phyloP scores from a whole-genome alignment of 495 filamentous ascomycete genomes.

The Podospora bellae-mahoneyi region DNA sequence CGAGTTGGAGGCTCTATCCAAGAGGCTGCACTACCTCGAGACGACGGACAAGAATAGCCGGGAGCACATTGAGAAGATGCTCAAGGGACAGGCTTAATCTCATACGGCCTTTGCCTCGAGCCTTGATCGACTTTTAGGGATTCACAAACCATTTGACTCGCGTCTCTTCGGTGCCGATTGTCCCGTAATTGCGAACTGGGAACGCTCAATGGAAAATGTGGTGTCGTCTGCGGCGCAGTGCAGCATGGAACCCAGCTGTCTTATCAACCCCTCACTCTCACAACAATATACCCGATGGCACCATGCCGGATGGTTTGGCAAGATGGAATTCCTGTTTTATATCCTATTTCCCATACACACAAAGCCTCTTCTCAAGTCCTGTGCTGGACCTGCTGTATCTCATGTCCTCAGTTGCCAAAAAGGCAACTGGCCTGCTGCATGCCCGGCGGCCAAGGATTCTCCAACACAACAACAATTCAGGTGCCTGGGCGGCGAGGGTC shows the following conservation, averaged over 20 bases:
- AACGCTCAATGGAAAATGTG: neutral
- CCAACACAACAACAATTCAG: neutral
- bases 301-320: neutral
- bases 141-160: neutral
- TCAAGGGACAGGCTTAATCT: conserved; percentile 34
- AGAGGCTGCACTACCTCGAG: conserved; percentile 91
- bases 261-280: neutral
- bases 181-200: neutral
- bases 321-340: neutral
- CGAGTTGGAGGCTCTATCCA: conserved; percentile 75
- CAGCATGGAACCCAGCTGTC: neutral
- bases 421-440: neutral
- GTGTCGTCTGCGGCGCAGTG: neutral
- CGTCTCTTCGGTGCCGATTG: conserved; percentile 1
- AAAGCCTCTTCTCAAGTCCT: neutral
- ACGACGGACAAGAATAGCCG: conserved; percentile 90
- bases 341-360: neutral
- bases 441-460: conserved; percentile 1
- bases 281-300: neutral
- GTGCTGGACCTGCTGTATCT: neutral
- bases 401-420: neutral
- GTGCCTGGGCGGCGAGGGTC: neutral
- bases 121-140: neutral
- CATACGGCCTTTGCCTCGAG: neutral
- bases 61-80: conserved; percentile 82